phyloP scores from a whole-genome alignment of 2,329 filamentous ascomycete species.

The Aspergillus sp. region DNA sequence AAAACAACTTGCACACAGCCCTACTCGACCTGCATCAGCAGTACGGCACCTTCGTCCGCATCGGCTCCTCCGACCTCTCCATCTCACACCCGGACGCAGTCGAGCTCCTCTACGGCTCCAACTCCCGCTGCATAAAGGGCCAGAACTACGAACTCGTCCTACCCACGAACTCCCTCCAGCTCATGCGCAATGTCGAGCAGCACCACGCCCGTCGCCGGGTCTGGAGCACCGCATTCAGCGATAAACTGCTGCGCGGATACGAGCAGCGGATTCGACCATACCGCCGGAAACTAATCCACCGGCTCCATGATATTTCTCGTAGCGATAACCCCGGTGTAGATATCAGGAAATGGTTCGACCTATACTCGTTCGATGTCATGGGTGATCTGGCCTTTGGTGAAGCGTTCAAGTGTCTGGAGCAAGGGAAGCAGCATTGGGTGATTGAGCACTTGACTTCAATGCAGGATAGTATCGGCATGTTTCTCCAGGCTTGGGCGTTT shows the following conservation, averaged over 20 bases:
- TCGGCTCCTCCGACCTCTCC: slow-evolving; percentile 37
- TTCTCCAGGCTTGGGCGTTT: slow-evolving; percentile 13
- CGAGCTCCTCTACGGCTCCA: slow-evolving; percentile 38
- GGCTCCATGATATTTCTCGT: slow-evolving; percentile 25
- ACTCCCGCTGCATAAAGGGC: slow-evolving; percentile 42
- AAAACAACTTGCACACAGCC: slow-evolving; percentile 2
- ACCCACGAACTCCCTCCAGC: slow-evolving; percentile 41
- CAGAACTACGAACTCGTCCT: slow-evolving; percentile 41
- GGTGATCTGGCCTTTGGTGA: slow-evolving; percentile 15
- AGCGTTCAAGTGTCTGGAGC: slow-evolving; percentile 9
- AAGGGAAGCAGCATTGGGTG: slow-evolving; percentile 31
- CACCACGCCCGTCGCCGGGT: slow-evolving; percentile 42
- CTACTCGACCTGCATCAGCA: slow-evolving; percentile 32
- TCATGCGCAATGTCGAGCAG: slow-evolving; percentile 34
- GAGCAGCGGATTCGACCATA: slow-evolving; percentile 38
- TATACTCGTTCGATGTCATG: slow-evolving; percentile 19
- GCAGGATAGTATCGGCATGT: slow-evolving; percentile 21
- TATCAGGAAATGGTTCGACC: slow-evolving; percentile 38
- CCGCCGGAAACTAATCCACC: slow-evolving; percentile 34
- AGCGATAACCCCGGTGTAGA: slow-evolving; percentile 30
- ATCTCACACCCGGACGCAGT: slow-evolving; percentile 38
- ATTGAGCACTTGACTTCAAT: slow-evolving; percentile 38
- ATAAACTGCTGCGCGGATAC: slow-evolving; percentile 43
- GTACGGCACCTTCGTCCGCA: slow-evolving; percentile 38
- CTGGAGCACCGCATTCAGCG: slow-evolving; percentile 45